A percentile compares a stretch with the other conserved stretches of the same genome.
Evolutionary conservation across 2,329 filamentous ascomycete genomes (phyloP).

Genomic region (Aspergillus hiratsukae): DNA sequence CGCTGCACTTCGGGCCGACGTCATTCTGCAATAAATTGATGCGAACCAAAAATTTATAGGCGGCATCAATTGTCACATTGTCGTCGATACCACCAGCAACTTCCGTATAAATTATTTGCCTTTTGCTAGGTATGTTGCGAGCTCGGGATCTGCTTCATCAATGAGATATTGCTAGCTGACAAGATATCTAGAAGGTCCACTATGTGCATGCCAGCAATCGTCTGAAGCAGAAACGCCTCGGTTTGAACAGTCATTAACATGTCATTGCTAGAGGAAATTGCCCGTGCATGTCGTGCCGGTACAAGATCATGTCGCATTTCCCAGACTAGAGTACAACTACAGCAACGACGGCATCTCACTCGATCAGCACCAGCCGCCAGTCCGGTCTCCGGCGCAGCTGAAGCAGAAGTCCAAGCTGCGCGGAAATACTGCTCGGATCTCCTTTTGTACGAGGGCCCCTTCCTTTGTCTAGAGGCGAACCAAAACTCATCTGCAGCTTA

Average conservation of each 20-base stretch:
- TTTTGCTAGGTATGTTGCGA: not conserved
- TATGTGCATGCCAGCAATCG: not conserved
- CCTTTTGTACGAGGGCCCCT: conserved; percentile 42
- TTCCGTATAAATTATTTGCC: not conserved
- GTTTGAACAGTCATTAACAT: too few species aligned
- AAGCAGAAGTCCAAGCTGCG: conserved; percentile 51
- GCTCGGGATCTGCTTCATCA: too few species aligned
- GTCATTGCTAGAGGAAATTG: conserved; percentile 18
- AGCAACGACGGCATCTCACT: conserved; percentile 25
- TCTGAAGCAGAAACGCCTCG: too few species aligned
- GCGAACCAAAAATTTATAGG: conserved; percentile 7
- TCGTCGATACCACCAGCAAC: not conserved
- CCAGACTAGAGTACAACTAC: conserved; percentile 2
- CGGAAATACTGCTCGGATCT: conserved; percentile 57
- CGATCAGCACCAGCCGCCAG: conserved; percentile 12
- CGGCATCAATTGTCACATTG: not conserved
- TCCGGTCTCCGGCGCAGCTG: conserved; percentile 24
- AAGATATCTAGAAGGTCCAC: not conserved
- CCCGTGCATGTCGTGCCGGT: conserved; percentile 17
- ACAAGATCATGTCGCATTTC: conserved; percentile 12
- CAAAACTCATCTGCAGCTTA: conserved; percentile 31
- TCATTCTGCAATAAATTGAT: conserved; percentile 16
- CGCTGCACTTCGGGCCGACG: conserved; percentile 23
- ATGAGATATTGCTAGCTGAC: not conserved
- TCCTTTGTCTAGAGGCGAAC: not conserved